A percentile compares a stretch with the other conserved stretches of the same genome.
These are phyloP conservation scores for Immersiella caudata DNA, from an alignment of 495 filamentous ascomycete genomes.

Conservation along the genomic window DNA sequence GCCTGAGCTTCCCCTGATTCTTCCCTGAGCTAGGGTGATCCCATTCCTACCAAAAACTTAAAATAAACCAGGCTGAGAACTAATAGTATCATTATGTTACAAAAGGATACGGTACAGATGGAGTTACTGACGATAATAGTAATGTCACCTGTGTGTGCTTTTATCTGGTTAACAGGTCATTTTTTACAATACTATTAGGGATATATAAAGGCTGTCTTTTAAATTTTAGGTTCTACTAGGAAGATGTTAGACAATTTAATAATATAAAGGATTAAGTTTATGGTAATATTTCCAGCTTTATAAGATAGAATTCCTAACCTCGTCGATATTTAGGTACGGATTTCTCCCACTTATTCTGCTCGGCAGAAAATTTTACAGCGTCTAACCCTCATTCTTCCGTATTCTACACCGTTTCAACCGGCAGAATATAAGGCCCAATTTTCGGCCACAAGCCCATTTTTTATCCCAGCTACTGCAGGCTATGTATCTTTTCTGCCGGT, in stretches of 20 bases:
- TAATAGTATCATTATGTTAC: neutral
- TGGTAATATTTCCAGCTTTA: neutral
- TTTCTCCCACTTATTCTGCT: neutral
- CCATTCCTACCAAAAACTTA: neutral
- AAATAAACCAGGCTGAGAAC: neutral
- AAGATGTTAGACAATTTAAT: slow-evolving; percentile 4
- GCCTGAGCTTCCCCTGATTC: neutral
- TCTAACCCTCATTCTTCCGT: neutral
- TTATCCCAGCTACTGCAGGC: neutral
- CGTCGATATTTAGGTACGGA: neutral
- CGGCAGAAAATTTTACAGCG: neutral
- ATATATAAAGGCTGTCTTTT: slow-evolving; percentile 1
- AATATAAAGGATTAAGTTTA: neutral
- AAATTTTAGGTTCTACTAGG: neutral
- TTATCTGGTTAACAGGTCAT: slow-evolving; percentile 5
- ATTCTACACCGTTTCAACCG: neutral
- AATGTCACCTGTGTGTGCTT: neutral
- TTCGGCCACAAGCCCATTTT: neutral
- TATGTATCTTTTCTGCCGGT: slow-evolving; percentile 9
- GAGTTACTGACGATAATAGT: neutral
- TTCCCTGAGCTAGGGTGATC: neutral
- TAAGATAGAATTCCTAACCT: slow-evolving; percentile 1
- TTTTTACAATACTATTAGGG: neutral
- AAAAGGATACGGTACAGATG: neutral
- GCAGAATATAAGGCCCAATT: slow-evolving; percentile 1